phyloP scores from a whole-genome alignment of 2,329 filamentous ascomycete species.

The Botrytis squamosa region DNA sequence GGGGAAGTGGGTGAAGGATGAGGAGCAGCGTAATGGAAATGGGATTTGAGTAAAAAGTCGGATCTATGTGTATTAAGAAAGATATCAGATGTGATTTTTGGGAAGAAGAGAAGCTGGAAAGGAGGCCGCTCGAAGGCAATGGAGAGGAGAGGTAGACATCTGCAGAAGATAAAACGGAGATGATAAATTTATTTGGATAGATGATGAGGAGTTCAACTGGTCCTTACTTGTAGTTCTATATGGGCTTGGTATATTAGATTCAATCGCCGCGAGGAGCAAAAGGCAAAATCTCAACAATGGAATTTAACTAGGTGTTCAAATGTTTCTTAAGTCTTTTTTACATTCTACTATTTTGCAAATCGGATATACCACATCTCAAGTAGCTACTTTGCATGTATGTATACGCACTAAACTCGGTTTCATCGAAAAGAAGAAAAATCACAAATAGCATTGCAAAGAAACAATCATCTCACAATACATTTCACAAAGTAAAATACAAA shows the following conservation, averaged over 20 bases:
- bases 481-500: neutral
- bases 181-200: neutral
- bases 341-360: neutral
- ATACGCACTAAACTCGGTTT: neutral
- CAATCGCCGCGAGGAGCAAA: neutral
- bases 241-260: slow-evolving; percentile 5
- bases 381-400: neutral
- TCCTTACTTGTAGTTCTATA: slow-evolving; percentile 8
- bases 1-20: slow-evolving; percentile 36
- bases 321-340: neutral
- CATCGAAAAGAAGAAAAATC: neutral
- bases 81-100: neutral
- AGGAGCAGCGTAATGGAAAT: slow-evolving; percentile 14
- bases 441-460: neutral
- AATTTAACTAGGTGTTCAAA: neutral
- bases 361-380: neutral
- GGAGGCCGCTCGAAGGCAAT: neutral
- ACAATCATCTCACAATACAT: neutral
- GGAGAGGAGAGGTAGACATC: neutral
- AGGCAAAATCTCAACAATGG: slow-evolving; percentile 6
- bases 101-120: neutral
- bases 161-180: neutral
- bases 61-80: neutral
- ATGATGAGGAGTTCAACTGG: slow-evolving; percentile 1
- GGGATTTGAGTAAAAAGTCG: neutral